Evolutionary conservation across 1,284 basidiomycete genomes (phyloP).

Genomic region (Meira nashicola): DNA sequence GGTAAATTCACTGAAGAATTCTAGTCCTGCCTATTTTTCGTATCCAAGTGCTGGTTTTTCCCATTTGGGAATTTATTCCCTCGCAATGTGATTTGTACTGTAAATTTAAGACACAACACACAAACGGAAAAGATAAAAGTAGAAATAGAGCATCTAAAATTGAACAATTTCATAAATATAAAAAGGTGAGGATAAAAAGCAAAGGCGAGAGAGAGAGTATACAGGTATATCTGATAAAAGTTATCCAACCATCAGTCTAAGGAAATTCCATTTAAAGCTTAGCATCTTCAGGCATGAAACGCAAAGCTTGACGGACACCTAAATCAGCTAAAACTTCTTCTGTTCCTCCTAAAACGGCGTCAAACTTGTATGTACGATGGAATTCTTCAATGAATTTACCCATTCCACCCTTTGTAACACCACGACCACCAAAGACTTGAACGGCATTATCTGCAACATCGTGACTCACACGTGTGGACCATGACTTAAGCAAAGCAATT

Average conservation of each 20-base stretch:
- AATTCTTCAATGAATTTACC: constrained; percentile 58
- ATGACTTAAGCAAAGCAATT: constrained; percentile 68
- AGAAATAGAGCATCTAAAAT: not conserved
- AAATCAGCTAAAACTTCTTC: constrained; percentile 58
- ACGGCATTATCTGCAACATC: constrained; percentile 69
- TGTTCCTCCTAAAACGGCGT: constrained; percentile 54
- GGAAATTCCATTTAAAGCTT: constrained; percentile 15
- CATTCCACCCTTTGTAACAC: constrained; percentile 64
- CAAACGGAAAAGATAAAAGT: not conserved
- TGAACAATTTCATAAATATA: not conserved
- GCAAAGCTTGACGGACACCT: constrained; percentile 57
- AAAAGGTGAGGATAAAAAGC: not conserved
- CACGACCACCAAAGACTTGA: constrained; percentile 67
- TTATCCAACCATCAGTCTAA: not conserved
- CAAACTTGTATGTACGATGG: constrained; percentile 68
- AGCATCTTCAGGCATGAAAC: constrained; percentile 45
- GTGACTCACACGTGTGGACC: constrained; percentile 49
- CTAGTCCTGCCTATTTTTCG: too few relatives aligned
- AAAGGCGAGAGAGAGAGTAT: too few relatives aligned
- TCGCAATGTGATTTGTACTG: too few relatives aligned
- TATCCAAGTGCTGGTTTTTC: too few relatives aligned
- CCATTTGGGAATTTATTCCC: too few relatives aligned
- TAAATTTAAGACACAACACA: not conserved
- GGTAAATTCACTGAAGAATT: constrained; percentile 58
- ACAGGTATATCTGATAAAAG: too few relatives aligned